Evolutionary conservation across 2,329 filamentous ascomycete species (phyloP).

Genomic region (Phialemonium atrogriseum): DNA sequence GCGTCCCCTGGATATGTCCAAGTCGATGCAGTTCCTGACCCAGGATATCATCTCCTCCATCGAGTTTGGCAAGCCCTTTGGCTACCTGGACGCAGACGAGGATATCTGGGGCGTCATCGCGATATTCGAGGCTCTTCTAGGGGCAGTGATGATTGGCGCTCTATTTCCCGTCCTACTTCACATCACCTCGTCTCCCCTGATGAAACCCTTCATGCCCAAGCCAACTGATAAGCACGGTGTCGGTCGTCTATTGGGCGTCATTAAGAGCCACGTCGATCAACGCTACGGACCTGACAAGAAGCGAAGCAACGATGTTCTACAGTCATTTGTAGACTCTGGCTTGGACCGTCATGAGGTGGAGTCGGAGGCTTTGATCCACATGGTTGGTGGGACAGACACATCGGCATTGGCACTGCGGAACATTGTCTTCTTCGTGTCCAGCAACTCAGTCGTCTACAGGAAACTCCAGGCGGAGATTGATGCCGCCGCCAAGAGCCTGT

Average conservation of each 20-base stretch:
- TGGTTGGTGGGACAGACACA: slow-evolving; percentile 11
- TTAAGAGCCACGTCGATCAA: slow-evolving; percentile 12
- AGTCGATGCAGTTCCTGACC: slow-evolving; percentile 34
- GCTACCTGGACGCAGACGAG: slow-evolving; percentile 32
- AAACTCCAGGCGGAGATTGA: slow-evolving; percentile 10
- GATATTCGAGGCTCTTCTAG: slow-evolving; percentile 20
- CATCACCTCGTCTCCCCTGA: slow-evolving; percentile 3
- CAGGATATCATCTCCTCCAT: slow-evolving; percentile 38
- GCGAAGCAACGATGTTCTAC: slow-evolving; percentile 8
- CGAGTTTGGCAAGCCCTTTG: slow-evolving; percentile 35
- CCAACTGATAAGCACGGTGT: slow-evolving; percentile 8
- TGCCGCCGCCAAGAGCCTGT: background rate
- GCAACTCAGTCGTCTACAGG: slow-evolving; percentile 3
- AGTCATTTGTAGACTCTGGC: slow-evolving; percentile 7
- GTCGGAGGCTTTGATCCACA: slow-evolving; percentile 8
- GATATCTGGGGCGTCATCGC: slow-evolving; percentile 31
- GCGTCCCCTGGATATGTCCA: slow-evolving; percentile 30
- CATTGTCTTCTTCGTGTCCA: slow-evolving; percentile 7
- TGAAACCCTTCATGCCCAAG: slow-evolving; percentile 8
- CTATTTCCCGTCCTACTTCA: slow-evolving; percentile 8
- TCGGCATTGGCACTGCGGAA: slow-evolving; percentile 8
- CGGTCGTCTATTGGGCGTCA: slow-evolving; percentile 8
- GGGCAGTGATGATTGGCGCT: slow-evolving; percentile 6
- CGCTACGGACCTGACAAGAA: slow-evolving; percentile 6
- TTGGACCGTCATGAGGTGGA: slow-evolving; percentile 7